Base-by-base conservation (phyloP, 208 protist genomes). In the Leptomonas seymouri region DNA sequence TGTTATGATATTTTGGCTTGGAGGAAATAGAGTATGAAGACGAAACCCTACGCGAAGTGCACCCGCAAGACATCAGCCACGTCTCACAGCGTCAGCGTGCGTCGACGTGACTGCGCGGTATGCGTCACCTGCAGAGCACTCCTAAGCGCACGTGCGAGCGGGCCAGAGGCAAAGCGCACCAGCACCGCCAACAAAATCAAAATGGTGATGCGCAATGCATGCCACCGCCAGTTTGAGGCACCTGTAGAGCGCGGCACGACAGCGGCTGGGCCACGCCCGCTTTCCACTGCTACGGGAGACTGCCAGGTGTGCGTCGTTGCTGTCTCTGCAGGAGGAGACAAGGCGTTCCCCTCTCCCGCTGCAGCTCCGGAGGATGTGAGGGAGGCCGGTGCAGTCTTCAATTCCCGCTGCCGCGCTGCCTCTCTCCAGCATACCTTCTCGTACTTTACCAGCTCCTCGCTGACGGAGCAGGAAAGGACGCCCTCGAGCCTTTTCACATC, bases 71-170 rank as follows among this genome's bases (percentile, higher is more conserved):
- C n/a, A 39, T 39, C 34, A 12, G 7, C 3, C 34, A 9, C 34
- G 3, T 71, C 28, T 64, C 36, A 81, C 41, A 81, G 44, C 27
- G 76, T 74, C 50, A 81, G 46, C 3, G 66, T 81, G 20, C 76
- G 76, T 15, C 61, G 76, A 0, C 71, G 76, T 41, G 60, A 28
- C 42, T 68, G 76, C 15, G 61, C 61, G 27, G 55, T 55, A 25
- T 70, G 69, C 16, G 70, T 54, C 20, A 59, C 46, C 34, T 67
- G 67, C 39, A 76, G 27, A 9, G 31, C 53, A 16, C 66, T 46
- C 49, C 63, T 72, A 50, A 74, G 45, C 36, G 50, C 60, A 41
- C 60, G 66, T 21, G 62, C 67, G 3, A 81, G 45, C 9, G 55
- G 76, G 0, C 58, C 64, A 39, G 55, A 62, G n/a, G 68, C 44